Evolutionary conservation across 75 land plant species (phyloP), one percentile per base, ranked within the genome.

Genomic region (Selaginella tamariscina): DNA sequence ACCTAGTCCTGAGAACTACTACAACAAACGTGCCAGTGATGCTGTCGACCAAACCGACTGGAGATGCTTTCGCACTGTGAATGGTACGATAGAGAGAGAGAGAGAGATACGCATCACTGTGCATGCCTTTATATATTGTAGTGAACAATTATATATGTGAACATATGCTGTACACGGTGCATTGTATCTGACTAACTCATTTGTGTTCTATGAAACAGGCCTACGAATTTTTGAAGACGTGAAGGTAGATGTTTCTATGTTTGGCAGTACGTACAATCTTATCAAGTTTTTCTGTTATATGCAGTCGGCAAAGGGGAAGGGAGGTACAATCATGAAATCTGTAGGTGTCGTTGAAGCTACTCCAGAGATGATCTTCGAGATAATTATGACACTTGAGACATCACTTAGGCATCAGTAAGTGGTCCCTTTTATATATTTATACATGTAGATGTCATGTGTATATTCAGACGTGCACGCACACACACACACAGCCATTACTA

Each of bases 221-320:
- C 76, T 84, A 22, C 76, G 97, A 64, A 80, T 88, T 56, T 82
- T 91, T 75, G 94, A 91, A 71, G 94, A 91, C 77, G 79, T 82
- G 11, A 39, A 39, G 49, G 49, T 39, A 39, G 27, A 11, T 64
- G 59, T 64, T 1, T 64, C 21, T 64, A 26, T 28, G 29, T 24
- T 2, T 28, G 65, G 20, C 15, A 26, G 29, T 64, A 26, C 29
- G 9, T 5, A 26, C 15, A 22, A 22, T 59, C 15, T 22, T 22
- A 9, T 22, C 8, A 2, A 22, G 5, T 59, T 26, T 22, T 8
- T n/a, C 9, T 64, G 26, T 64, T 30, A 15, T 55, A 64, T 64
- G 39, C 79, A 92, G 93, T 72, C 81, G 56, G 83, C 75, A 44
- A 88, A 86, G 75, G 81, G 75, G n/a, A n/a, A n/a, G n/a, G n/a